Evolutionary conservation across 352 stramenopile species (phyloP), one percentile per base, ranked within the genome.

Genomic region (Phytophthora syringae): DNA sequence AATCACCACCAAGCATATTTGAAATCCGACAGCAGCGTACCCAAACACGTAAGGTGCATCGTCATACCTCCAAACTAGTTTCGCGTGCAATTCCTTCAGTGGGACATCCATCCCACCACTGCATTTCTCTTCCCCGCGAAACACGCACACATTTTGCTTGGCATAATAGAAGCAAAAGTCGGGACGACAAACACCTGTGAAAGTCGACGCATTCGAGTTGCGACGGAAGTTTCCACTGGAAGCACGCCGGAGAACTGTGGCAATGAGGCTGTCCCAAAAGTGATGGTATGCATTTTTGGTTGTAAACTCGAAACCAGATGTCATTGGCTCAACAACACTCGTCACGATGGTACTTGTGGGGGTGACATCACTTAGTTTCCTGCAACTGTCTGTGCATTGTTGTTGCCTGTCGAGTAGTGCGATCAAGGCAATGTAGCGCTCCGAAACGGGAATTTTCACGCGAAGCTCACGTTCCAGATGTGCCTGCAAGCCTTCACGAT

Each of bases 1-100:
- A 65, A 65, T 53, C n/a, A n/a, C 28, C 18, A 72, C 45, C 62
- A 72, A 62, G 25, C 61, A 52, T 34, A 75, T 34, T 39, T 54
- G 44, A n/a, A 49, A 28, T 63, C 55, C 50, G 5, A 67, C 67
- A 36, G 67, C 67, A 71, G 67, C 60, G 43, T 72, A 76, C 2
- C 67, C 67, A 54, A 68, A 71, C 37, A 67, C 24, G 28, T 72
- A 72, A 28, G 60, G 60, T 24, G 67, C 67, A 61, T 12, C 50
- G 13, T 65, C 61, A 39, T 66, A 72, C 34, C 40, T 72, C 62
- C 67, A 76, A 0, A 18, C 61, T 10, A 75, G 39, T 44, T 70
- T 64, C 0, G 52, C 60, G 20, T 67, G 44, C 28, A 75, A 50
- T 58, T 67, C 28, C 50, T 59, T 57, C 27, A 50, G 1, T 3